Conservation (phyloP, 1,139 yeast species). For the Candida sp. region DNA sequence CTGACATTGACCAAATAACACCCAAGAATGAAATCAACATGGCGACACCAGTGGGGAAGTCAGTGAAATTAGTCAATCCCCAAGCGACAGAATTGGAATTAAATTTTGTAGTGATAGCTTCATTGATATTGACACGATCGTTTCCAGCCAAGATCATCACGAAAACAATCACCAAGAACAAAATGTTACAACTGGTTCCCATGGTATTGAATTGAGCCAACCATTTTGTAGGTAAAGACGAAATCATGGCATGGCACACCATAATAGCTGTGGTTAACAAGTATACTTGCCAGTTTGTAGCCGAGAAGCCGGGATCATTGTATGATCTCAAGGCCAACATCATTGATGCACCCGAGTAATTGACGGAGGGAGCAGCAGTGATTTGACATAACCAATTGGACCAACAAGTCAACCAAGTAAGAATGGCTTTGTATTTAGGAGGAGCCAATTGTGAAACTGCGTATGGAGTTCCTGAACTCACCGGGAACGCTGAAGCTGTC, state of each 20-base stretch:
- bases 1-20: constrained; percentile 75
- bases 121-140: constrained; percentile 32
- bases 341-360: constrained; percentile 58
- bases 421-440: constrained; percentile 47
- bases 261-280: constrained; percentile 52
- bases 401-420: constrained; percentile 62
- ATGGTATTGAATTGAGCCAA: constrained; percentile 52
- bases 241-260: constrained; percentile 45
- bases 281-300: constrained; percentile 50
- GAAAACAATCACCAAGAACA: constrained; percentile 53
- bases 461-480: constrained; percentile 47
- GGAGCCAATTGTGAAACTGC: constrained; percentile 54
- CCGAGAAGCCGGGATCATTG: constrained; percentile 28
- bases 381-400: constrained; percentile 47
- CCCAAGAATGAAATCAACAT: constrained; percentile 61
- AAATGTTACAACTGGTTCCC: constrained; percentile 50
- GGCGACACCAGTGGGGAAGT: constrained; percentile 65
- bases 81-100: constrained; percentile 53
- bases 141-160: constrained; percentile 56
- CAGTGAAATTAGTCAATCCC: constrained; percentile 59
- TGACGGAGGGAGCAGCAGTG: constrained; percentile 57
- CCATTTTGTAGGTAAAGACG: constrained; percentile 52
- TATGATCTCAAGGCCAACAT: constrained; percentile 51
- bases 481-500: constrained; percentile 47
- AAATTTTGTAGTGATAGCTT: constrained; percentile 36